Evolutionary conservation across 306 rosid genomes (phyloP), one percentile per base, ranked within the genome.

Genomic region (Bauhinia variegata): DNA sequence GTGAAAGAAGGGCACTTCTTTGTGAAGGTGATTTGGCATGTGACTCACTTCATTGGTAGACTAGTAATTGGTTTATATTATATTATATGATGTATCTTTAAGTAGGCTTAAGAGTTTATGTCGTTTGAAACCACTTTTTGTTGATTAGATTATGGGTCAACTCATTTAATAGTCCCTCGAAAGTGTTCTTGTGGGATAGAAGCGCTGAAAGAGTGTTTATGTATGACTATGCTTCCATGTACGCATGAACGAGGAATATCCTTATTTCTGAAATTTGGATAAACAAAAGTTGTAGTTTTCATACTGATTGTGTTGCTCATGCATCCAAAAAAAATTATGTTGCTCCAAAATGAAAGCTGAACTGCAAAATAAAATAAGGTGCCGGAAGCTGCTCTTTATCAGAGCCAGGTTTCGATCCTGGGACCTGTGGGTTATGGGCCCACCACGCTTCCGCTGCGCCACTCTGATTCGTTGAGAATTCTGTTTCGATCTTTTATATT

Each of bases 351-450:
- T 23, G 1, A 23, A 23, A 2, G 28, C 2, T 2, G 28, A 23
- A 23, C 28, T 23, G 28, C 28, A 15, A 15, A 42, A 48, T 30
- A 44, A 44, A 31, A 8, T 7, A 10, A 0, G 2, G 5, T 8
- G 19, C 18, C 5, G 57, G 69, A 63, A 44, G 79, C 72, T 3
- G 14, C 73, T 51, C 46, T 33, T 0, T 80, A 80, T 78, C 82
- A 80, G 75, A 84, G 82, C 81, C 79, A 74, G 79, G 83, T 78
- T 80, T 80, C 85, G 79, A 80, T 77, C 85, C 79, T 70, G 81
- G 75, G 85, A 84, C 83, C 79, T 80, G 82, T 78, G 88, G 88
- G 83, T 80, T 80, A 80, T 84, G 82, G 85, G 79, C 85, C 85
- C 82, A 78, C 88, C 83, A 84, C 76, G 78, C 75, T 74, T 70